Evolutionary conservation across 1,139 yeast species (phyloP).

Genomic region (Lodderomyces metapsilosis): DNA sequence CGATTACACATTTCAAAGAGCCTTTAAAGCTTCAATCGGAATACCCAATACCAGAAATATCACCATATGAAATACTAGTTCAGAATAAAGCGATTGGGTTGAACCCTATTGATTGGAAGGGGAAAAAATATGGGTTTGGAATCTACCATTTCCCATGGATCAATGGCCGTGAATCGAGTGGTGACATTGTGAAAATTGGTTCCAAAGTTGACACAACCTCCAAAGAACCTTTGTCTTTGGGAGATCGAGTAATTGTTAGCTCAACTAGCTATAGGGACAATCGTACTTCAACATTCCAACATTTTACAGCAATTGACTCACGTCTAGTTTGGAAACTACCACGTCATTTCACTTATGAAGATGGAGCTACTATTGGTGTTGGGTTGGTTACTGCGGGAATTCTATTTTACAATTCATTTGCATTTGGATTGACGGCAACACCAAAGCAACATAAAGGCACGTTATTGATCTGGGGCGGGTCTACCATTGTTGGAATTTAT

Average conservation of each 20-base stretch:
- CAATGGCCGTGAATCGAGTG: constrained; percentile 48
- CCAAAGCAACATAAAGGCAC: constrained; percentile 11
- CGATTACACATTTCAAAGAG: constrained; percentile 16
- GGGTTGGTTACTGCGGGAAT: constrained; percentile 47
- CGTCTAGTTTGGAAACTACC: constrained; percentile 45
- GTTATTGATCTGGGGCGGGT: constrained; percentile 48
- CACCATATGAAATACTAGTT: constrained; percentile 35
- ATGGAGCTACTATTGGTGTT: constrained; percentile 48
- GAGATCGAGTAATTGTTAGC: constrained; percentile 40
- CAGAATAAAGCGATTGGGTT: constrained; percentile 42
- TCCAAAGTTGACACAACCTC: constrained; percentile 19
- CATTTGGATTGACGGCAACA: constrained; percentile 13
- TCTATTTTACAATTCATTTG: constrained; percentile 33
- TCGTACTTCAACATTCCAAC: constrained; percentile 48
- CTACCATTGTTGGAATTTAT: constrained; percentile 46
- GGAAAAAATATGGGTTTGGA: constrained; percentile 48
- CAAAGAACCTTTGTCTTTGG: constrained; percentile 18
- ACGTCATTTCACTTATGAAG: constrained; percentile 24
- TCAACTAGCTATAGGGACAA: constrained; percentile 48
- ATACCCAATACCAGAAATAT: constrained; percentile 20
- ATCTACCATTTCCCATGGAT: constrained; percentile 50
- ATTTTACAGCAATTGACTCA: constrained; percentile 43
- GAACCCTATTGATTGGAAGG: constrained; percentile 53
- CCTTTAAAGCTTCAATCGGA: constrained; percentile 17
- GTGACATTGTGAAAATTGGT: constrained; percentile 35